Base-by-base conservation (phyloP, 257 asterid species). In the Solanum ossicruentum region DNA sequence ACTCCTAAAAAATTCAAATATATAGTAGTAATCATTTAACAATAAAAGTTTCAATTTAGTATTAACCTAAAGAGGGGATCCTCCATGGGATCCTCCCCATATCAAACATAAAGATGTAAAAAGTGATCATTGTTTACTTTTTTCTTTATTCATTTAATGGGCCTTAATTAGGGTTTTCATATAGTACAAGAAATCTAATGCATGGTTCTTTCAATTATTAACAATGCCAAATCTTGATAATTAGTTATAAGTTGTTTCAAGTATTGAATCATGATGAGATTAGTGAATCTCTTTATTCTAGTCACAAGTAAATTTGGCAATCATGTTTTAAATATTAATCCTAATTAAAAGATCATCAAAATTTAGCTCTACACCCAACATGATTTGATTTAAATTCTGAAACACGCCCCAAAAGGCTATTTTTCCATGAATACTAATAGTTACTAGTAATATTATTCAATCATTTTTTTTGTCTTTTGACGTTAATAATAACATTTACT, bases 31-130 rank as follows among this genome's bases (percentile, higher is more conserved):
- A 94, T 94, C 95, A 95, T 95, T 90, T 84, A 88, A 79, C 92
- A 89, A 89, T 86, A 87, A 89, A 93, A 90, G 90, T 87, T 91
- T 84, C 83, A 85, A 89, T 90, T 93, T 87, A 94, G 86, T 93
- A 93, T 90, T 86, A 90, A 89, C 89, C 91, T 85, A 91, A 89
- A 60, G 82, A 85, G 85, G n/a, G 87, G 85, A 91, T 91, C 93
- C 94, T 86, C 86, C 87, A 82, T 84, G 88, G 88, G 90, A 88
- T 88, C 88, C 86, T 85, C 88, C 86, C 87, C 91, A 84, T 88
- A 73, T 84, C 89, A 70, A 87, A 85, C 72, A 80, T 61, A 63
- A 41, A 83, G 49, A 85, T 56, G 56, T 56, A 86, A 85, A 32
- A 88, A 55, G 85, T 47, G 18, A 87, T 84, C n/a, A 84, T 86